Conservation (phyloP, 2,329 filamentous ascomycete genomes). For the Pezicula radicicola region DNA sequence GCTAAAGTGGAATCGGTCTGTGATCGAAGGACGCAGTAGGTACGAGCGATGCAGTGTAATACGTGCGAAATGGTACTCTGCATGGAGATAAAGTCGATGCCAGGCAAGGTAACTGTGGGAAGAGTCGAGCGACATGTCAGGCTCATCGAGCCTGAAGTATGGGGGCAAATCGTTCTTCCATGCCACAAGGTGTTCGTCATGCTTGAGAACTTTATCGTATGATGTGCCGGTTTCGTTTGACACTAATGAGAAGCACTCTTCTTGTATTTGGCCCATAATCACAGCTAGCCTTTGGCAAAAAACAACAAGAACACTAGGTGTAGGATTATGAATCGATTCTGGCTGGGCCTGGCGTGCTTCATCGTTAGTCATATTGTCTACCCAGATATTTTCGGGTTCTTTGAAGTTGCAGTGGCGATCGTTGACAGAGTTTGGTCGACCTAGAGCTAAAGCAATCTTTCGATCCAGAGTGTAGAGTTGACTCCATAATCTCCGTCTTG, state of each 20-base stretch:
- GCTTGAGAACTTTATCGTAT: constrained; percentile 33
- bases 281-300: constrained; percentile 31
- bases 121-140: constrained; percentile 30
- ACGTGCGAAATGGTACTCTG: constrained; percentile 36
- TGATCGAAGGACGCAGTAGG: constrained; percentile 36
- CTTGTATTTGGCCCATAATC: constrained; percentile 36
- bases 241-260: constrained; percentile 29
- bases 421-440: constrained; percentile 36
- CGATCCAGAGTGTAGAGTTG: constrained; percentile 36
- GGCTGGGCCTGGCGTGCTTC: constrained; percentile 20
- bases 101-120: constrained; percentile 29
- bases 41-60: constrained; percentile 38
- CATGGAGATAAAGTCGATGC: constrained; percentile 37
- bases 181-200: constrained; percentile 30
- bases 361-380: constrained; percentile 32
- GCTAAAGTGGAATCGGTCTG: constrained; percentile 34
- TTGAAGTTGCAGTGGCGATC: constrained; percentile 36
- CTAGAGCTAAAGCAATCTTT: constrained; percentile 36
- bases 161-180: constrained; percentile 31
- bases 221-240: constrained; percentile 24
- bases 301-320: constrained; percentile 29
- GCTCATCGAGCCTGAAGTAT: constrained; percentile 31
- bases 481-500: constrained; percentile 35
- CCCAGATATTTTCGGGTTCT: constrained; percentile 34
- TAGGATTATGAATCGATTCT: constrained; percentile 29